These are phyloP conservation scores for Gossypium lobatum DNA, from an alignment of 441 rosid genomes.

Conservation along the genomic window DNA sequence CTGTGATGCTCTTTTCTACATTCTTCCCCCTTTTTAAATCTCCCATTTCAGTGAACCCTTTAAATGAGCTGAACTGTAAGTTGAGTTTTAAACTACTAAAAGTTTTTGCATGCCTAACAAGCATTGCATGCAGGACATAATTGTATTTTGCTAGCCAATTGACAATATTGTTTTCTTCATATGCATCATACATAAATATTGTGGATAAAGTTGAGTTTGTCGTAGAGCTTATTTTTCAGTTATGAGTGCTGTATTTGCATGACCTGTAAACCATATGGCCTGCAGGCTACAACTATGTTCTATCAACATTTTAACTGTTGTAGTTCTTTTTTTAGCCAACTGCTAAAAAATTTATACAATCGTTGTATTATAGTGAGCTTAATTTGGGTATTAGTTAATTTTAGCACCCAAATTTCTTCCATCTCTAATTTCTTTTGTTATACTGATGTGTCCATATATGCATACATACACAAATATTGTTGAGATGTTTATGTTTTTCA, in stretches of 20 bases:
- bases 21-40: neutral
- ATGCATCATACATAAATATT: neutral
- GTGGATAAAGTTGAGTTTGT: neutral
- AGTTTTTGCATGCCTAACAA: neutral
- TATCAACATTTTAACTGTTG: neutral
- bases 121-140: neutral
- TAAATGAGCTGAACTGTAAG: neutral
- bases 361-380: neutral
- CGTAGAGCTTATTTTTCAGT: conserved; percentile 5
- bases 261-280: neutral
- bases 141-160: neutral
- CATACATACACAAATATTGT: neutral
- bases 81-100: conserved; percentile 5
- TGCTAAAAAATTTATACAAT: neutral
- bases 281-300: neutral
- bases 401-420: neutral
- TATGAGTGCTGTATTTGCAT: neutral
- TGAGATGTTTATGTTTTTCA: neutral
- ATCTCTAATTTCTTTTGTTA: neutral
- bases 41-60: neutral
- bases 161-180: neutral
- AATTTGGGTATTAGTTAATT: neutral
- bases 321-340: neutral
- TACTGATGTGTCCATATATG: neutral
- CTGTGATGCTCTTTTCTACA: neutral